Evolutionary conservation across 2,329 filamentous ascomycete genomes (phyloP).

Genomic region (Neonectria magnoliae): DNA sequence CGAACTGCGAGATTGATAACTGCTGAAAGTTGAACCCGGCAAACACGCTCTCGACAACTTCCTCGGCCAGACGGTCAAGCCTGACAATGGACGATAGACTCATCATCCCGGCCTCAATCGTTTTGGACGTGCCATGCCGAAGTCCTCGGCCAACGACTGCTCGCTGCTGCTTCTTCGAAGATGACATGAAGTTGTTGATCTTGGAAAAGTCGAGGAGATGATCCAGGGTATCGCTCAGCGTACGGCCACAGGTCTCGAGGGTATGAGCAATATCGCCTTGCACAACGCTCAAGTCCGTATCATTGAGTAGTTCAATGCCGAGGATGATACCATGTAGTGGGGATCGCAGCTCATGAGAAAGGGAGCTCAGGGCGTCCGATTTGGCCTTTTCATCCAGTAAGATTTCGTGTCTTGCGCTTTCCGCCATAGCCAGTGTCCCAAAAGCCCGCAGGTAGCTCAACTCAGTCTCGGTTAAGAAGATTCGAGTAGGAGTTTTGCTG

Average conservation of each 20-base stretch:
- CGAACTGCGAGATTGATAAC: constrained; percentile 27
- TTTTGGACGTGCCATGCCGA: neutral
- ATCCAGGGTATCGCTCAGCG: constrained; percentile 63
- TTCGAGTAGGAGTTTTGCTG: constrained; percentile 54
- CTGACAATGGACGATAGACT: constrained; percentile 6
- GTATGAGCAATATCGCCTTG: constrained; percentile 60
- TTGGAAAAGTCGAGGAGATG: constrained; percentile 65
- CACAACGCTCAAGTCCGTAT: constrained; percentile 58
- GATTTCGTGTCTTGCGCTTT: constrained; percentile 49
- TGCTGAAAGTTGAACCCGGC: constrained; percentile 32
- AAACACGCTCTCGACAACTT: constrained; percentile 39
- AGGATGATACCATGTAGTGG: constrained; percentile 70
- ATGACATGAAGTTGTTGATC: constrained; percentile 53
- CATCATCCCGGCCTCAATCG: neutral
- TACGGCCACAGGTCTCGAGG: constrained; percentile 61
- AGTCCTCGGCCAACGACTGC: neutral
- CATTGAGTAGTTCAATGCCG: constrained; percentile 62
- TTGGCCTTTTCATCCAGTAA: constrained; percentile 57
- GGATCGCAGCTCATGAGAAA: constrained; percentile 70
- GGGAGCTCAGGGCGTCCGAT: constrained; percentile 67
- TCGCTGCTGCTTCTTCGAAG: constrained; percentile 25
- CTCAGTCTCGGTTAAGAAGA: constrained; percentile 58
- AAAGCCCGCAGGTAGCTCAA: constrained; percentile 63
- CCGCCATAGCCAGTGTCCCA: constrained; percentile 65
- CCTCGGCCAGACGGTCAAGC: constrained; percentile 33